phyloP scores from a whole-genome alignment of 2,329 filamentous ascomycete genomes.

The Penicillium sp. region DNA sequence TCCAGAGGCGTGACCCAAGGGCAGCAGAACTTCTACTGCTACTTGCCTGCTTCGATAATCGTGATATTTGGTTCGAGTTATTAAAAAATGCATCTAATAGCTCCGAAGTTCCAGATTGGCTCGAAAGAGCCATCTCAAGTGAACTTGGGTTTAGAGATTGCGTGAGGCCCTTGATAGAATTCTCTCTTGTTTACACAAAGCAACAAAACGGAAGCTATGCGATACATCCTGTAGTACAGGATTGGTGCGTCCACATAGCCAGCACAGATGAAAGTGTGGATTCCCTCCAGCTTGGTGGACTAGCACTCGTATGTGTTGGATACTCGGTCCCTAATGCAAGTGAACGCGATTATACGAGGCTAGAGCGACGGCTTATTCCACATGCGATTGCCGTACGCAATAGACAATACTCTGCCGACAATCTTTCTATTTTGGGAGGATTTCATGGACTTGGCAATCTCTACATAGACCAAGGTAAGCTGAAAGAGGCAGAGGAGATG shows the following conservation, averaged over 20 bases:
- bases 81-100: constrained; percentile 23
- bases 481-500: no score
- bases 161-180: constrained; percentile 23
- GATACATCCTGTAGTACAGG: constrained; percentile 30
- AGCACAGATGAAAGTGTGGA: constrained; percentile 1
- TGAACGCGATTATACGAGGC: no score
- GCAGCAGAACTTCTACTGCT: constrained; percentile 40
- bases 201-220: constrained; percentile 26
- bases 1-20: constrained; percentile 32
- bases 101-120: constrained; percentile 18
- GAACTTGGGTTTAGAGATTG: constrained; percentile 20
- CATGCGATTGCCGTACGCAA: no score
- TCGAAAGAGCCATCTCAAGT: constrained; percentile 16
- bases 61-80: constrained; percentile 49
- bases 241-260: constrained; percentile 19
- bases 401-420: no score
- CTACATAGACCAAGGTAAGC: no score
- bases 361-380: no score
- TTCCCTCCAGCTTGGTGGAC: constrained; percentile 5
- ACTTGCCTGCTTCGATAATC: constrained; percentile 46
- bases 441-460: no score
- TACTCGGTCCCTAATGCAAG: constrained; percentile 13
- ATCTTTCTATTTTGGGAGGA: no score
- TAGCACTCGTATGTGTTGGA: constrained; percentile 20
- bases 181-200: constrained; percentile 28